Conservation (phyloP, 2,329 filamentous ascomycete species). For the Gyromitra esculenta region DNA sequence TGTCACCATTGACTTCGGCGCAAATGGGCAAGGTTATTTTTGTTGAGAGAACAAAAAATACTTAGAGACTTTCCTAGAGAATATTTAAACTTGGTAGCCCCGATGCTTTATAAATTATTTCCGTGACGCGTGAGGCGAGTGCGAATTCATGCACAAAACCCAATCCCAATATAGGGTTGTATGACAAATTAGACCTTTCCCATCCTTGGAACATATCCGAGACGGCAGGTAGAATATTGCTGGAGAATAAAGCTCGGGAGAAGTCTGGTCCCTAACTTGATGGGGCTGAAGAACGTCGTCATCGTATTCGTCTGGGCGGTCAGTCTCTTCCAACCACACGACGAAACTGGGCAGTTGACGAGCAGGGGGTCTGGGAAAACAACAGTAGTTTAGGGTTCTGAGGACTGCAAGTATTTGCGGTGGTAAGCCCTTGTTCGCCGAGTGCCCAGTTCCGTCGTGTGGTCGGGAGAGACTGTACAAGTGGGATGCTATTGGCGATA, state of each 20-base stretch:
- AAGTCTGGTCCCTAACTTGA: background rate
- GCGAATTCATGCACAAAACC: slow-evolving; percentile 20
- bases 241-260: background rate
- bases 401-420: no score
- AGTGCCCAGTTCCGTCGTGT: no score
- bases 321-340: no score
- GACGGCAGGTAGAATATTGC: background rate
- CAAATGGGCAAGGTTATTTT: background rate
- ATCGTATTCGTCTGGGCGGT: slow-evolving; percentile 2
- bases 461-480: background rate
- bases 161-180: slow-evolving; percentile 10
- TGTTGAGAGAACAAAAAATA: background rate
- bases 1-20: background rate
- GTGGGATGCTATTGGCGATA: slow-evolving; percentile 4
- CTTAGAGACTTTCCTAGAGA: background rate
- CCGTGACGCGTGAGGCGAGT: slow-evolving; percentile 4
- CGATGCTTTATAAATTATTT: background rate
- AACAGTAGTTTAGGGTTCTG: no score
- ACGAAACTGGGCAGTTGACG: no score
- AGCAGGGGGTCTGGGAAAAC: no score
- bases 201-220: background rate
- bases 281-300: background rate
- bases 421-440: no score
- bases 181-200: background rate
- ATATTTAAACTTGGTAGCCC: background rate